phyloP scores from a whole-genome alignment of 2,329 filamentous ascomycete genomes.

The Scedosporium aurantiacum region DNA sequence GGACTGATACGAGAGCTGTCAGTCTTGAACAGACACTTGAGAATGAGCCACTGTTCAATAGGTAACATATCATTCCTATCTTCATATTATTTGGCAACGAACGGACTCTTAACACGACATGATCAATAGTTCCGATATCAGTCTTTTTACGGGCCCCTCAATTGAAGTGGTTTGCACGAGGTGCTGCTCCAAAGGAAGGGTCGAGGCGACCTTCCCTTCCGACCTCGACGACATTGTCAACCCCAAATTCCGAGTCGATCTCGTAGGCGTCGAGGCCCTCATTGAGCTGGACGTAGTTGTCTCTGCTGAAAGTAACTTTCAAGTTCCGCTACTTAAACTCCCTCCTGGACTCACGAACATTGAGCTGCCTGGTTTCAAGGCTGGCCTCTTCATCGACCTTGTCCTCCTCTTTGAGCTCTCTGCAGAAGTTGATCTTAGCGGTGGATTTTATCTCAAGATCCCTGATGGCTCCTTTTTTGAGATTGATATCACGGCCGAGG shows the following conservation, averaged over 20 bases:
- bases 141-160: constrained; percentile 1
- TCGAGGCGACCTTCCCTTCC: constrained; percentile 6
- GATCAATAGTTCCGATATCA: neutral
- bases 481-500: constrained; percentile 5
- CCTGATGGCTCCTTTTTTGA: constrained; percentile 7
- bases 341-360: constrained; percentile 1
- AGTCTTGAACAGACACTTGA: constrained; percentile 6
- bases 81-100: neutral
- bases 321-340: neutral
- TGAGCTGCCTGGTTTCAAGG: neutral
- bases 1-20: neutral
- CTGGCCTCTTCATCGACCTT: constrained; percentile 6
- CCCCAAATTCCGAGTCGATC: constrained; percentile 7
- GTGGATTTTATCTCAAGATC: constrained; percentile 6
- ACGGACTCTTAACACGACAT: neutral
- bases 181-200: constrained; percentile 4
- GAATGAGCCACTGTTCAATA: constrained; percentile 7
- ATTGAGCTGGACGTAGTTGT: constrained; percentile 4
- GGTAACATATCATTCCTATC: neutral
- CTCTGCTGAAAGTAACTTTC: neutral
- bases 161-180: constrained; percentile 4
- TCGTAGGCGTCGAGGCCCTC: constrained; percentile 2
- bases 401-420: constrained; percentile 1
- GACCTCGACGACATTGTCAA: constrained; percentile 5
- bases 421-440: neutral